phyloP scores from a whole-genome alignment of 1,139 yeast genomes.

The Diutina sp. region DNA sequence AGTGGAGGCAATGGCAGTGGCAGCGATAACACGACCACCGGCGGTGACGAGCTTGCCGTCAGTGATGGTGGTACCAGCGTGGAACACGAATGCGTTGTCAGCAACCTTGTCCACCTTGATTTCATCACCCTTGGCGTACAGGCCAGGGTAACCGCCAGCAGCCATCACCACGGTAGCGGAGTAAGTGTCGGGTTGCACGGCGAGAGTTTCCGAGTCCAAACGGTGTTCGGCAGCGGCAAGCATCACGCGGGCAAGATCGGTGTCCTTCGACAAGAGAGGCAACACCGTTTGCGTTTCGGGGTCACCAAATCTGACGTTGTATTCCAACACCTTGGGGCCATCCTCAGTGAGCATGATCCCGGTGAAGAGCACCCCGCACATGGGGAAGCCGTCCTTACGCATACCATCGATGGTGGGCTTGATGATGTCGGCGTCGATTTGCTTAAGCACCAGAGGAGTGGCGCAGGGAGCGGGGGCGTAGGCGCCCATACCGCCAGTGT shows the following conservation, averaged over 20 bases:
- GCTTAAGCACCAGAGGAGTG: conserved; percentile 50
- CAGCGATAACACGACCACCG: conserved; percentile 96
- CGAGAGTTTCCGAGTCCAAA: conserved; percentile 69
- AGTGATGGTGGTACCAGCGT: conserved; percentile 72
- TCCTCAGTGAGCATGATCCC: conserved; percentile 86
- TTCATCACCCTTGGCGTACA: conserved; percentile 76
- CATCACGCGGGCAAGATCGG: conserved; percentile 87
- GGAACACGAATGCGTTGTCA: conserved; percentile 62
- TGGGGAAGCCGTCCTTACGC: conserved; percentile 92
- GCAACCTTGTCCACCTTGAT: conserved; percentile 49
- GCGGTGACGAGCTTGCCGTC: conserved; percentile 61
- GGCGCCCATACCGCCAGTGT: conserved; percentile 99
- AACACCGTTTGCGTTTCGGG: conserved; percentile 97
- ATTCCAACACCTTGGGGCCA: conserved; percentile 86
- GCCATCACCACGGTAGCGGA: conserved; percentile 92
- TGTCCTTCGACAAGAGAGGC: conserved; percentile 69
- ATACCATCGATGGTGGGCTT: conserved; percentile 93
- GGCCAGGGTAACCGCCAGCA: conserved; percentile 94
- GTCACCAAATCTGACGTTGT: conserved; percentile 96
- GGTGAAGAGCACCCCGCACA: conserved; percentile 93
- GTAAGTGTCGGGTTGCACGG: conserved; percentile 44
- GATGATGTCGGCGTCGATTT: conserved; percentile 61
- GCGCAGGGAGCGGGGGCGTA: conserved; percentile 96
- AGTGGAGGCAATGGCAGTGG: conserved; percentile 72
- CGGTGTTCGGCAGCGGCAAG: conserved; percentile 93